phyloP scores from a whole-genome alignment of 2,329 filamentous ascomycete species.

The Ophiostoma australiae region DNA sequence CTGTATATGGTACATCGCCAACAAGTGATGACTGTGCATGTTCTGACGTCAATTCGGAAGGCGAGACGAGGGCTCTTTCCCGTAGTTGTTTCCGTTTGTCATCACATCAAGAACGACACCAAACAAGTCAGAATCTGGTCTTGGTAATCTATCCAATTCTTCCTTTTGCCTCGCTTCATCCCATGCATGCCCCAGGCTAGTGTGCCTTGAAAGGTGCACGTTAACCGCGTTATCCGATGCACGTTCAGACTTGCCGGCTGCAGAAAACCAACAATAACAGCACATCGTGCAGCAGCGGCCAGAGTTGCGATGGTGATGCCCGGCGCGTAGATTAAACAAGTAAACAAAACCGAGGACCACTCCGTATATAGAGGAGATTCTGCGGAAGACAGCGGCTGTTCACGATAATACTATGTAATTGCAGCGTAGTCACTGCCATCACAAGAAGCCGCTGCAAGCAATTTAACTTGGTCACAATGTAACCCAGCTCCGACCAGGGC shows the following conservation, averaged over 20 bases:
- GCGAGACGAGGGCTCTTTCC: neutral
- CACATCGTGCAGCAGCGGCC: neutral
- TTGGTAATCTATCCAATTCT: neutral
- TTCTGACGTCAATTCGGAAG: constrained; percentile 1
- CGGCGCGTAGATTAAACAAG: neutral
- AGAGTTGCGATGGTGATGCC: constrained; percentile 10
- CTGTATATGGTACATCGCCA: too few relatives aligned
- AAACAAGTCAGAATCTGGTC: neutral
- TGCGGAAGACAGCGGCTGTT: neutral
- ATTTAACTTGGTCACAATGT: neutral
- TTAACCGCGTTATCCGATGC: neutral
- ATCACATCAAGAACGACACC: neutral
- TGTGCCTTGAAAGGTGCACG: neutral
- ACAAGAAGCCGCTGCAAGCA: constrained; percentile 1
- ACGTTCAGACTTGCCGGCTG: neutral
- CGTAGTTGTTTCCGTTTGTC: neutral
- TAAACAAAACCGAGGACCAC: neutral
- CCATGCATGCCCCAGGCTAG: neutral
- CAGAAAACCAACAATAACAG: neutral
- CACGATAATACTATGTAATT: neutral
- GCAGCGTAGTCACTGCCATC: neutral
- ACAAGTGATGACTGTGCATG: neutral
- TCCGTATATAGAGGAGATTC: neutral
- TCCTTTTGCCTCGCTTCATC: neutral
- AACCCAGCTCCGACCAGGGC: neutral